Evolutionary conservation across 2,329 filamentous ascomycete species (phyloP), one percentile per base, ranked within the genome.

Genomic region (Xylogone sp.): DNA sequence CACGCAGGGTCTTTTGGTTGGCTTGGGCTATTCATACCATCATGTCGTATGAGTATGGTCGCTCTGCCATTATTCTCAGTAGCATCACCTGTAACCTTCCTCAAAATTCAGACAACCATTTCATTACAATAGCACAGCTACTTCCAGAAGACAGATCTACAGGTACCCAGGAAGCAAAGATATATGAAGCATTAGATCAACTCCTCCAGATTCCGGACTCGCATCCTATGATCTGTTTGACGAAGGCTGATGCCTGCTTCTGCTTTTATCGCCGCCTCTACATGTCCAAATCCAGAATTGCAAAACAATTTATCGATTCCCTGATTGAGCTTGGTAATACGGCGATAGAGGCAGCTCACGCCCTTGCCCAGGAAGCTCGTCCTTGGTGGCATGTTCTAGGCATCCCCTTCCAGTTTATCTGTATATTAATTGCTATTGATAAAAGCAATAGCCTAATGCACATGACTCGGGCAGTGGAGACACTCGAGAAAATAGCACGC

Each of bases 311-410:
- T 21, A 62, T 67, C 20, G 66, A 69, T 18, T 58, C 63, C 2
- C 64, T 72, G 21, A 61, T 71, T 27, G 53, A 56, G 16, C 60
- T 66, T 21, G 68, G 69, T 2, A 62, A 59, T 20, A 55, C 58
- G 19, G 65, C 68, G 10, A 54, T 71, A 1, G 55, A 59, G 10
- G 68, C 70, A 7, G 64, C 68, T 8, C 57, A 59, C 7, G 61
- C 59, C 21, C 52, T 71, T 6, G 59, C 67, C 6, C 59, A 62
- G 18, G 61, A 58, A 42, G 57, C 62, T 7, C 64, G 61, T 20
- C 68, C 70, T 2, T 72, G 70, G 70, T 73, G 70, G 70, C 72
- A 72, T 54, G 60, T 71, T 1, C 53, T 72, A 4, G 65, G 66
- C 43, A 65, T 65, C 0, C 63, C 68, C 0, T 73, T 73, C 44